phyloP scores from a whole-genome alignment of 331 rosid species.

The Rhamnella rubrinervis region DNA sequence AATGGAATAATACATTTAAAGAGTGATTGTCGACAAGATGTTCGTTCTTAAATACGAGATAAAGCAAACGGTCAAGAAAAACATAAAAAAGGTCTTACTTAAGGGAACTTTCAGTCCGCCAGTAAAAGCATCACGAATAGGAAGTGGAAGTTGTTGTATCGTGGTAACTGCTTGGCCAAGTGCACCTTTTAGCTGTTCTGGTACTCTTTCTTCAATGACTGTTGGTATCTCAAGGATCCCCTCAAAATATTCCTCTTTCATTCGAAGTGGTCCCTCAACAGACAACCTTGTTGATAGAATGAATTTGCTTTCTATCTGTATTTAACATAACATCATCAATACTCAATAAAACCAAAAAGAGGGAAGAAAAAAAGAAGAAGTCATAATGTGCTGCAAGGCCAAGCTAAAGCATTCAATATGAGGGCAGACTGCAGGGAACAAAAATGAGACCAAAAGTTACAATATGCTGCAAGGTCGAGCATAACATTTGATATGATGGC shows the following conservation, averaged over 20 bases:
- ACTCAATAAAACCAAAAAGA: too few species aligned
- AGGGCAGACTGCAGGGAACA: too few species aligned
- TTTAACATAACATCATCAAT: slow-evolving; percentile 17
- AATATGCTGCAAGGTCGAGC: too few species aligned
- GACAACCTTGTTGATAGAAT: slow-evolving; percentile 62
- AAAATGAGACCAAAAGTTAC: too few species aligned
- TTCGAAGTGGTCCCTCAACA: slow-evolving; percentile 94
- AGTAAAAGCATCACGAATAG: slow-evolving; percentile 64
- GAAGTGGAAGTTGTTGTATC: slow-evolving; percentile 75
- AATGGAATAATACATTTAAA: background rate
- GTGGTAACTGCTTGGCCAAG: slow-evolving; percentile 69
- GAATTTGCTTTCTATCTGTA: slow-evolving; percentile 78
- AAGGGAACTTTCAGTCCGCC: slow-evolving; percentile 82
- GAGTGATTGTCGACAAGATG: background rate
- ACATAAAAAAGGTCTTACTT: slow-evolving; percentile 42
- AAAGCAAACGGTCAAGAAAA: slow-evolving; percentile 21
- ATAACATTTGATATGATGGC: too few species aligned
- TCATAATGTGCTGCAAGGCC: too few species aligned
- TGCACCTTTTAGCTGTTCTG: slow-evolving; percentile 84
- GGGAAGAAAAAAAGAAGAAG: too few species aligned
- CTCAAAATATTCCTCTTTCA: slow-evolving; percentile 91
- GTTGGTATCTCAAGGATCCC: slow-evolving; percentile 76
- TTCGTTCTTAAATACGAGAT: background rate
- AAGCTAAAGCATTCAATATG: too few species aligned
- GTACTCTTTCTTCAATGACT: slow-evolving; percentile 73